Evolutionary conservation across 1,139 yeast species (phyloP).

Genomic region (Yamadazyma epiphylla): DNA sequence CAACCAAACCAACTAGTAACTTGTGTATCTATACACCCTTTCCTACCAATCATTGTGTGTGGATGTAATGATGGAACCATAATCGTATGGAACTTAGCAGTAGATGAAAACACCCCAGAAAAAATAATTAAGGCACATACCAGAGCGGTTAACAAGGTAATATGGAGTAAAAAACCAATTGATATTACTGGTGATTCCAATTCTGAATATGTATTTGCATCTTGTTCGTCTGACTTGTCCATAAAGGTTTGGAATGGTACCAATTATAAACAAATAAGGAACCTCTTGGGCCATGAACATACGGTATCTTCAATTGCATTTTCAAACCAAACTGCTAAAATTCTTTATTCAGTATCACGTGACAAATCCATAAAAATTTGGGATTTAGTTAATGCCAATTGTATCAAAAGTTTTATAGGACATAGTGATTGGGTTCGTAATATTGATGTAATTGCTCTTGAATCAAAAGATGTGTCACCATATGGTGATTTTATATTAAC

Average conservation of each 20-base stretch:
- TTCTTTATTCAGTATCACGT: constrained; percentile 69
- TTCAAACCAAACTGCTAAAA: constrained; percentile 31
- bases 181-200: constrained; percentile 16
- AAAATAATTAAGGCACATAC: constrained; percentile 74
- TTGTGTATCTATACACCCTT: constrained; percentile 69
- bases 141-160: constrained; percentile 60
- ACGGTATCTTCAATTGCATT: constrained; percentile 68
- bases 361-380: constrained; percentile 73
- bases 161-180: constrained; percentile 43
- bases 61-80: constrained; percentile 76
- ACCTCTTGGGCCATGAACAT: constrained; percentile 88
- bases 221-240: constrained; percentile 73
- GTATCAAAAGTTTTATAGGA: constrained; percentile 62
- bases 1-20: constrained; percentile 58
- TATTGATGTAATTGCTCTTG: constrained; percentile 39
- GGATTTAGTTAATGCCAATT: constrained; percentile 72
- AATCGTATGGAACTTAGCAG: constrained; percentile 63
- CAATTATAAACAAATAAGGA: constrained; percentile 53
- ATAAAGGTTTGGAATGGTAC: constrained; percentile 69
- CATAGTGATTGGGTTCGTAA: constrained; percentile 90
- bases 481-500: constrained; percentile 61
- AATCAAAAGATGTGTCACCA: constrained; percentile 16
- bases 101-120: constrained; percentile 63
- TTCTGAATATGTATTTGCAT: constrained; percentile 35
- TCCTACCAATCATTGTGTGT: constrained; percentile 58